Base-by-base conservation (phyloP, 2,329 filamentous ascomycete genomes). In the Fusarium buxicola region DNA sequence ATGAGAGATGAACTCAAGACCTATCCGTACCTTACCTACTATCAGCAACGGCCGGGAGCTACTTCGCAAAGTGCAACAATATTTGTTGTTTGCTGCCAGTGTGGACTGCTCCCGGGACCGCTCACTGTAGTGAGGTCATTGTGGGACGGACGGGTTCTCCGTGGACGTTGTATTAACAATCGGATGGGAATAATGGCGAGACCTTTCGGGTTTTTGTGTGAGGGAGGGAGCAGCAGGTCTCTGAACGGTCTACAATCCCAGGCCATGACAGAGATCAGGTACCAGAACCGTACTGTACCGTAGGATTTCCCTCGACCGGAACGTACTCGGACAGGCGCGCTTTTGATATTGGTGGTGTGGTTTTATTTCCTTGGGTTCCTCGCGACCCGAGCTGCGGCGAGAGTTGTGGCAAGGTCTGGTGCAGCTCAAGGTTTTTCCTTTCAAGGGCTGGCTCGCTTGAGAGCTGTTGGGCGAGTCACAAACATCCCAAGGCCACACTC, bases 161-260 rank as follows among this genome's bases (percentile, higher is more conserved):
- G 58, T 63, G 48, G 36, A 41, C 41, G 32, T 47, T 61, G 40
- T 49, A 66, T 67, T 63, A 59, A 60, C 65, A 67, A 57, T 63
- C 54, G 44, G 32, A 53, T 18, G 60, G 63, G 41, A 46, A 61
- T 24, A 57, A 70, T 70, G 65, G 68, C 60, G 68, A 70, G 67
- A 67, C 58, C 55, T 61, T 43, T 63, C 49, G 36, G 43, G 51
- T 55, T 46, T 44, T 53, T 50, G 41, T 53, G 45, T 41, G 10
- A 52, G 51, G 31, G 55, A 68, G 49, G 46, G 32, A 44, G 31
- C 34, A 51, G 49, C 35, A 61, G 49, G 38, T 35, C 50, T 30
- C 39, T 46, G 47, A 38, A 57, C 45, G 43, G 44, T 16, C 38
- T 31, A 30, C n/a, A 35, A 48, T 39, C 36, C 39, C 57, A 55